These are phyloP conservation scores for Blyttiomyces sp. DNA, from an alignment of 371 early-diverging fungal species.

Conservation along the genomic window DNA sequence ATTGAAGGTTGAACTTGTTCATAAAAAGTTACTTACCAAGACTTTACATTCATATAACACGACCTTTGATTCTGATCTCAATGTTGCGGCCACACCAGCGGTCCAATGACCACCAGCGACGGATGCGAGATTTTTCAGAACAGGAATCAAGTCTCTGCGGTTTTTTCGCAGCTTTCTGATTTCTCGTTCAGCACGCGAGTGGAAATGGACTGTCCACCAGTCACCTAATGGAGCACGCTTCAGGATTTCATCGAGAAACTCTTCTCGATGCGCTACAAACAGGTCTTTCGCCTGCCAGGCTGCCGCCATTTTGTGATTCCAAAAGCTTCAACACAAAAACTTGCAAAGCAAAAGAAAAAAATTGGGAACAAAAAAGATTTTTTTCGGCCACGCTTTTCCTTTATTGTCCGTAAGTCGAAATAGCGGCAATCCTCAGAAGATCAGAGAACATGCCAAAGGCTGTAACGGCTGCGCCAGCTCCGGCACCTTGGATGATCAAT, in stretches of 20 bases:
- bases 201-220: slow-evolving; percentile 12
- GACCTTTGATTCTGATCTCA: neutral
- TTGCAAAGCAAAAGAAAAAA: too few relatives aligned
- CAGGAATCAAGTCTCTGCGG: slow-evolving; percentile 1
- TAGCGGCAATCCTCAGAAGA: slow-evolving; percentile 54
- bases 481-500: slow-evolving; percentile 93
- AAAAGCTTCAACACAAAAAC: too few relatives aligned
- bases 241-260: slow-evolving; percentile 5
- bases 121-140: slow-evolving; percentile 10
- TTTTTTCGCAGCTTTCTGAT: slow-evolving; percentile 9
- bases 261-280: neutral
- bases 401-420: neutral
- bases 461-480: slow-evolving; percentile 95
- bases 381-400: neutral
- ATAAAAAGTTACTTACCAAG: slow-evolving; percentile 6
- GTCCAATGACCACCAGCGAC: slow-evolving; percentile 23
- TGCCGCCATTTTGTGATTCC: too few relatives aligned
- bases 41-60: slow-evolving; percentile 16
- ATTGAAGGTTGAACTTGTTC: neutral
- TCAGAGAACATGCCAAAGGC: slow-evolving; percentile 94
- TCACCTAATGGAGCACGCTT: slow-evolving; percentile 7
- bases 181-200: neutral
- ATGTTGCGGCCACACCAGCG: slow-evolving; percentile 5
- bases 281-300: slow-evolving; percentile 6
- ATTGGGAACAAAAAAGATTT: too few relatives aligned